Conservation (phyloP, 148 eudicot genomes). For the Fallopia convolvulus region DNA sequence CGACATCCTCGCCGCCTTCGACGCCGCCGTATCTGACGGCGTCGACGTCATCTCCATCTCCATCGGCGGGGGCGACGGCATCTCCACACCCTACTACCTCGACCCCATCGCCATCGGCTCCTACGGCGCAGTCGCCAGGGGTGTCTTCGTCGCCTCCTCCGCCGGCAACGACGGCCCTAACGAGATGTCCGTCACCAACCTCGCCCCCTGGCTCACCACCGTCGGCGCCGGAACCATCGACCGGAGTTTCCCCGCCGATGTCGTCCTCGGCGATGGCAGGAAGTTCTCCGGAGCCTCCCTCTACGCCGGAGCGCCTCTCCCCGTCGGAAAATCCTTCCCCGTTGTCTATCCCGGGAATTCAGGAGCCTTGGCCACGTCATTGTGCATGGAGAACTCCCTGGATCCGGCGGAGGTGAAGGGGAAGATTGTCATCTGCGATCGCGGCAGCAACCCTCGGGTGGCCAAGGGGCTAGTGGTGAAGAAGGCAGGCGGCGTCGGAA, state of each 20-base stretch:
- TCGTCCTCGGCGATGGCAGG: slow-evolving; percentile 59
- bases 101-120: slow-evolving; percentile 97
- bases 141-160: slow-evolving; percentile 75
- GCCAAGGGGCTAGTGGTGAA: slow-evolving; percentile 87
- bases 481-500: slow-evolving; percentile 93
- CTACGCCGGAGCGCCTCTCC: slow-evolving; percentile 54
- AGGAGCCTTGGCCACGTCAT: slow-evolving; percentile 62
- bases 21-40: slow-evolving; percentile 78
- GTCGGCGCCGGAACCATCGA: slow-evolving; percentile 95
- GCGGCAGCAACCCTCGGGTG: slow-evolving; percentile 81
- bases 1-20: slow-evolving; percentile 84
- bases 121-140: slow-evolving; percentile 76
- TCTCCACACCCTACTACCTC: slow-evolving; percentile 88
- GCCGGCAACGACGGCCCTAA: slow-evolving; percentile 97
- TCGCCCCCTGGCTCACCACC: slow-evolving; percentile 91
- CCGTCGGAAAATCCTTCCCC: slow-evolving; percentile 45
- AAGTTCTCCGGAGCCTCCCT: slow-evolving; percentile 70
- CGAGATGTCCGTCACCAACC: slow-evolving; percentile 84
- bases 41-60: slow-evolving; percentile 89
- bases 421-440: slow-evolving; percentile 81
- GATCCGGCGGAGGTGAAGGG: slow-evolving; percentile 61
- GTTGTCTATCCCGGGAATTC: slow-evolving; percentile 79
- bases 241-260: slow-evolving; percentile 80
- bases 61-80: slow-evolving; percentile 91
- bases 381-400: slow-evolving; percentile 90